Evolutionary conservation across 2,329 filamentous ascomycete genomes (phyloP).

Genomic region (Fusarium nanum): DNA sequence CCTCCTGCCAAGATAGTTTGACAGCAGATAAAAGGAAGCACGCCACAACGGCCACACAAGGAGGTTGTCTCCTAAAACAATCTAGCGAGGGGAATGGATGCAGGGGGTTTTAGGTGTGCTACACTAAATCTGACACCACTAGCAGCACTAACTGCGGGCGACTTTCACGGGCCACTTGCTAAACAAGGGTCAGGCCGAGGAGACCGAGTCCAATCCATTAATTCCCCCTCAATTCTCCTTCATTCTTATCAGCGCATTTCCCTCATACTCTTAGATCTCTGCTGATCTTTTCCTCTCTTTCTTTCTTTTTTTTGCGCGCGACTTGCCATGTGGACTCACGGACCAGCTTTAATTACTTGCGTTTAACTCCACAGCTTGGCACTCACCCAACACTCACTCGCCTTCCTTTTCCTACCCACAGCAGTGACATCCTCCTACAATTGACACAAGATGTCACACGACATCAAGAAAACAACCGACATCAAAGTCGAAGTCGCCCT

Average conservation of each 20-base stretch:
- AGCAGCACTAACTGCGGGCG: not conserved
- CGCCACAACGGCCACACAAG: constrained; percentile 1
- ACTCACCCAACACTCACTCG: not conserved
- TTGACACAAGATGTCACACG: constrained; percentile 39
- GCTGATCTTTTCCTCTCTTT: constrained; percentile 21
- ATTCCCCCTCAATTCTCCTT: not conserved
- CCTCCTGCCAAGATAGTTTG: constrained; percentile 9
- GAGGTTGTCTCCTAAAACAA: not conserved
- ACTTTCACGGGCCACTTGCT: constrained; percentile 1
- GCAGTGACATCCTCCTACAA: too few relatives aligned
- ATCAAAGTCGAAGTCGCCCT: constrained; percentile 37
- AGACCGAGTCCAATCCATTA: not conserved
- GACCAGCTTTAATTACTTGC: constrained; percentile 31
- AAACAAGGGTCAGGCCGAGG: constrained; percentile 13
- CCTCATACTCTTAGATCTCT: not conserved
- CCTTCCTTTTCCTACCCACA: not conserved
- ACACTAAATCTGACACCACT: constrained; percentile 1
- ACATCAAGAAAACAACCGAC: constrained; percentile 33
- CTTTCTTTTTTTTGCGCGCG: not conserved
- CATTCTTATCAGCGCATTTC: constrained; percentile 8
- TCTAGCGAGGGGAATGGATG: not conserved
- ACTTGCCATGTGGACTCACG: constrained; percentile 22
- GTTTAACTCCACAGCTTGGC: constrained; percentile 30
- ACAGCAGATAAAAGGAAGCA: constrained; percentile 1
- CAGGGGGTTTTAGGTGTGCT: not conserved